Base-by-base conservation (phyloP, 2,329 filamentous ascomycete genomes). In the Trichoderma sp. region DNA sequence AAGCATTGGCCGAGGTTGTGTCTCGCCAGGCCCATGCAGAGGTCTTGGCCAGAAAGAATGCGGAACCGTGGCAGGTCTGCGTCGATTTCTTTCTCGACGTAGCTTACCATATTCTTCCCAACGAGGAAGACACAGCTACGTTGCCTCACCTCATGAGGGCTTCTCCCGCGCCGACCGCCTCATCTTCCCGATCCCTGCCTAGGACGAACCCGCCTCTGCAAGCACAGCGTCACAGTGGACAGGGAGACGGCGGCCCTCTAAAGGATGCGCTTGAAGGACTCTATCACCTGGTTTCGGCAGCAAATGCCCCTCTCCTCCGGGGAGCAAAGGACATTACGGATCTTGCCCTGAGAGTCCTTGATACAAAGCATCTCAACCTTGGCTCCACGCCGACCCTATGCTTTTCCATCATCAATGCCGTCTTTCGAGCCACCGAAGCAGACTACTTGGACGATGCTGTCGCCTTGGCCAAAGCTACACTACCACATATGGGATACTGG, bases 11-110 rank as follows among this genome's bases (percentile, higher is more conserved):
- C 5, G 82, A 85, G 30, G 77, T 97, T 3, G 82, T 98, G 19
- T 85, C 87, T 48, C 86, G 90, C 71, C 86, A 87, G 52, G 84
- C 91, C 19, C 92, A 96, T 74, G 87, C 90, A 30, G 96, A 98
- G 76, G 88, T 93, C 71, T 81, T 98, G 14, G 84, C 87, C 12
- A 77, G 81, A 26, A 76, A 80, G 17, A 75, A 78, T 3, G 80
- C 80, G 21, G 81, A 86, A 15, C 83, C 87, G 65, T 97, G 93
- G 93, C 79, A 86, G 55, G 77, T 79, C 10, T 85, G 89, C 58
- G 83, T 90, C 17, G 83, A 88, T 58, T 95, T 98, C 71, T 91
- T 91, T 69, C 80, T 88, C 60, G 80, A 85, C 34, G 80, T 97
- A 43, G 78, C 79, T 19, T 76, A 78, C n/a, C 81, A 83, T 69